These are phyloP conservation scores for Diaporthe citrichinensis DNA, from an alignment of 2,329 filamentous ascomycete species.

Conservation along the genomic window DNA sequence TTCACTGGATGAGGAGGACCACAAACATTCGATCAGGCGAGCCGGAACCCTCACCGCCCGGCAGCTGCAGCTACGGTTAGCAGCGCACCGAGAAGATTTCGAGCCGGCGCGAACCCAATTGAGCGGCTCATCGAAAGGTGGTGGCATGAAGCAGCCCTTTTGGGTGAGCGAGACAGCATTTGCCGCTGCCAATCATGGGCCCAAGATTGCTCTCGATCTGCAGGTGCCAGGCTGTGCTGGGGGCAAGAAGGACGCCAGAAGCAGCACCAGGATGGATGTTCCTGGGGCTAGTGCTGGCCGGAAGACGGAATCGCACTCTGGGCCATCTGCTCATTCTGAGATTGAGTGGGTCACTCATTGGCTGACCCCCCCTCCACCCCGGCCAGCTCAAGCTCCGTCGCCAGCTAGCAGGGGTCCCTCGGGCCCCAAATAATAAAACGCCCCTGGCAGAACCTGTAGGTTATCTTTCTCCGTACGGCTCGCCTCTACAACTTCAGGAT, in stretches of 20 bases:
- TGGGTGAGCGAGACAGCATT: not conserved
- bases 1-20: not conserved
- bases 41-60: slow-evolving; percentile 33
- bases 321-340: slow-evolving; percentile 55
- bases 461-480: not conserved
- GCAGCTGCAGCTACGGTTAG: not conserved
- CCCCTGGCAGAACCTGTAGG: slow-evolving; percentile 29
- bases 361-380: slow-evolving; percentile 24
- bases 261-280: slow-evolving; percentile 21
- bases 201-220: slow-evolving; percentile 30
- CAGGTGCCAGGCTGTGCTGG: slow-evolving; percentile 22
- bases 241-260: not conserved
- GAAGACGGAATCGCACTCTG: slow-evolving; percentile 51
- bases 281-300: slow-evolving; percentile 42
- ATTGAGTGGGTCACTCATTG: slow-evolving; percentile 40
- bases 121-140: slow-evolving; percentile 36
- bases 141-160: slow-evolving; percentile 15
- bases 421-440: slow-evolving; percentile 33
- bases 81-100: not conserved
- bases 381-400: slow-evolving; percentile 18
- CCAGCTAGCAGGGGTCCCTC: slow-evolving; percentile 30
- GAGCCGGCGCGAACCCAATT: slow-evolving; percentile 14
- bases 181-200: slow-evolving; percentile 37
- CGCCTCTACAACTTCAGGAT: slow-evolving; percentile 3
- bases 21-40: slow-evolving; percentile 30